Evolutionary conservation across 179 eudicot species (phyloP).

Genomic region (Silene noctiflora): DNA sequence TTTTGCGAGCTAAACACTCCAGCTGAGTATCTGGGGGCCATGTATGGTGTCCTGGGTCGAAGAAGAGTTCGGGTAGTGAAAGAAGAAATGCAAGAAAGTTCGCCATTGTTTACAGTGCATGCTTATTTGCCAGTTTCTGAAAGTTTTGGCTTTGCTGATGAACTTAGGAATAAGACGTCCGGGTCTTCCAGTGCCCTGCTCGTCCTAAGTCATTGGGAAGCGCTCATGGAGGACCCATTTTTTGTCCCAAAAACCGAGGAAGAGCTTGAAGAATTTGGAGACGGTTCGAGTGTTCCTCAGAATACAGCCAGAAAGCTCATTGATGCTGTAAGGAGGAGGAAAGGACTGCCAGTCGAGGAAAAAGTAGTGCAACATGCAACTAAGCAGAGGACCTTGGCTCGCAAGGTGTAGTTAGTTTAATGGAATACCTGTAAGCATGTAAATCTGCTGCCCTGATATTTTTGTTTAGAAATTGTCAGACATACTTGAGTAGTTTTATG

Average conservation of each 20-base stretch:
- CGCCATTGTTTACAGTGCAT: slow-evolving; percentile 80
- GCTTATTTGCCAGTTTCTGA: slow-evolving; percentile 85
- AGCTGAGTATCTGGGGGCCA: slow-evolving; percentile 58
- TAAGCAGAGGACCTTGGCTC: slow-evolving; percentile 81
- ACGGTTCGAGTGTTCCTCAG: slow-evolving; percentile 68
- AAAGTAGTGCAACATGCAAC: slow-evolving; percentile 93
- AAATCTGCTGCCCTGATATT: not conserved
- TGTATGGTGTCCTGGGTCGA: slow-evolving; percentile 81
- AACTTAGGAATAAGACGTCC: slow-evolving; percentile 77
- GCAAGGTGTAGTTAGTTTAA: slow-evolving; percentile 56
- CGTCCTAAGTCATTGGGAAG: slow-evolving; percentile 92
- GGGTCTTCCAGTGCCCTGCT: slow-evolving; percentile 91
- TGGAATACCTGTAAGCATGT: too few relatives aligned
- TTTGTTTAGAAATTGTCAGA: too few relatives aligned
- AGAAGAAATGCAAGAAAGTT: slow-evolving; percentile 96
- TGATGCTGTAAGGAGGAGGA: slow-evolving; percentile 80
- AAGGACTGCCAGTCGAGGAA: slow-evolving; percentile 92
- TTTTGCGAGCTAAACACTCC: slow-evolving; percentile 85
- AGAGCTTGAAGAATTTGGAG: slow-evolving; percentile 93
- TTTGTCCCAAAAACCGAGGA: slow-evolving; percentile 94
- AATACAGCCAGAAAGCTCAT: slow-evolving; percentile 91
- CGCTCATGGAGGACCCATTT: slow-evolving; percentile 79
- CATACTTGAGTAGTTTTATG: too few relatives aligned
- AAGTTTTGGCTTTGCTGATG: slow-evolving; percentile 95
- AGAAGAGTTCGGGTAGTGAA: slow-evolving; percentile 75